Conservation (phyloP, 2,329 filamentous ascomycete genomes). For the Ceratocystis harringtonii region DNA sequence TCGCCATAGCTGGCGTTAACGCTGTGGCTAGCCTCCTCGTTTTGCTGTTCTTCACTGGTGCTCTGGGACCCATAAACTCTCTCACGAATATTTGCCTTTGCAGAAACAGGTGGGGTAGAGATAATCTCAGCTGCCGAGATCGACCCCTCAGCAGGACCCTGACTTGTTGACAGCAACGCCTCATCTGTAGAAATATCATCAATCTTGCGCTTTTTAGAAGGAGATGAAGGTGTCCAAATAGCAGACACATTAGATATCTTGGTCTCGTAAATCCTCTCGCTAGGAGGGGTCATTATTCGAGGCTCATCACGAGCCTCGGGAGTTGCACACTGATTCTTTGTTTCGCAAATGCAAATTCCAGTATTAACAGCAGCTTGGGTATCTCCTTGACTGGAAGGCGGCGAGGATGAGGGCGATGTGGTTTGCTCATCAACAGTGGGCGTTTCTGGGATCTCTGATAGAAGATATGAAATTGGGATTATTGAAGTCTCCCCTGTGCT, state of each 20-base stretch:
- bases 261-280: not conserved
- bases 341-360: not conserved
- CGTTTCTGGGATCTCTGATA: not conserved
- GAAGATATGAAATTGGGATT: not conserved
- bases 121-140: not conserved
- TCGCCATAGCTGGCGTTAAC: not conserved
- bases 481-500: not conserved
- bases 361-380: not conserved
- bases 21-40: no score
- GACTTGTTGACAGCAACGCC: not conserved
- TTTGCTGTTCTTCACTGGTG: no score
- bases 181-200: constrained; percentile 14
- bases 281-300: not conserved
- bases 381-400: not conserved
- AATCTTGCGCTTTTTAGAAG: constrained; percentile 15
- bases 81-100: not conserved
- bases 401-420: no score
- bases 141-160: not conserved
- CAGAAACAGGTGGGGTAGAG: not conserved
- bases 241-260: not conserved
- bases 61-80: no score
- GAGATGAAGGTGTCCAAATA: not conserved
- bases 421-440: not conserved
- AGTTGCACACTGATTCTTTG: not conserved
- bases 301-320: not conserved